A percentile compares a stretch with the other conserved stretches of the same genome.
These are phyloP conservation scores for Brassica carinata DNA, from an alignment of 345 rosid species.

Conservation along the genomic window DNA sequence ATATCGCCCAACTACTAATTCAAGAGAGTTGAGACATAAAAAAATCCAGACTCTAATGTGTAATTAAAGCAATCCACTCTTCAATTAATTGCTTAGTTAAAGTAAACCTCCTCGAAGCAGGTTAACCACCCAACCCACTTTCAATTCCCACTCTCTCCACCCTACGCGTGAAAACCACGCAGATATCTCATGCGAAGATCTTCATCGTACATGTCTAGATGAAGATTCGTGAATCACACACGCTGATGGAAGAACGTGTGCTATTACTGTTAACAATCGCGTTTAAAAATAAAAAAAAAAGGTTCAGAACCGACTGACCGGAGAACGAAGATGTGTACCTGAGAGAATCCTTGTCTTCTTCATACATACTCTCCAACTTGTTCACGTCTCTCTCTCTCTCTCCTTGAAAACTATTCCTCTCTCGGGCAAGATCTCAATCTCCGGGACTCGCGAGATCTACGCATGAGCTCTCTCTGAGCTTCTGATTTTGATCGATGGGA, in stretches of 20 bases:
- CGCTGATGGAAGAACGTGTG: background rate
- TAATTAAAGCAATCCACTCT: background rate
- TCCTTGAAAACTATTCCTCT: background rate
- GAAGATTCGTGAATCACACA: background rate
- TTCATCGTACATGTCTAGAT: background rate
- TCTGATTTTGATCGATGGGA: constrained; percentile 57
- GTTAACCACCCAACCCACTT: background rate
- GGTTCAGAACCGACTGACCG: constrained; percentile 37
- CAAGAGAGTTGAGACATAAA: background rate
- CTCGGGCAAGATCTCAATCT: constrained; percentile 30
- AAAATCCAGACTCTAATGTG: background rate
- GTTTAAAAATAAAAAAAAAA: background rate
- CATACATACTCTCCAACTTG: constrained; percentile 36
- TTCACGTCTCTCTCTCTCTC: constrained; percentile 13
- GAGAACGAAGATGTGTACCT: constrained; percentile 20
- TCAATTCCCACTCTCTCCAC: background rate
- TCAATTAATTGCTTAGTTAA: background rate
- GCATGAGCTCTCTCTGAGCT: constrained; percentile 15
- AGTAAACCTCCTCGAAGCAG: background rate
- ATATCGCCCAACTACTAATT: background rate
- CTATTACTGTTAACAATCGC: constrained; percentile 17
- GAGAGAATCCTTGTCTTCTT: constrained; percentile 40
- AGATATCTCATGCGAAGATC: background rate
- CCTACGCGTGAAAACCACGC: background rate
- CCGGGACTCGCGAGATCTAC: constrained; percentile 17